Evolutionary conservation across 202 grass and related monocot species (phyloP), one percentile per base, ranked within the genome.

Genomic region (Eragrostis tef): DNA sequence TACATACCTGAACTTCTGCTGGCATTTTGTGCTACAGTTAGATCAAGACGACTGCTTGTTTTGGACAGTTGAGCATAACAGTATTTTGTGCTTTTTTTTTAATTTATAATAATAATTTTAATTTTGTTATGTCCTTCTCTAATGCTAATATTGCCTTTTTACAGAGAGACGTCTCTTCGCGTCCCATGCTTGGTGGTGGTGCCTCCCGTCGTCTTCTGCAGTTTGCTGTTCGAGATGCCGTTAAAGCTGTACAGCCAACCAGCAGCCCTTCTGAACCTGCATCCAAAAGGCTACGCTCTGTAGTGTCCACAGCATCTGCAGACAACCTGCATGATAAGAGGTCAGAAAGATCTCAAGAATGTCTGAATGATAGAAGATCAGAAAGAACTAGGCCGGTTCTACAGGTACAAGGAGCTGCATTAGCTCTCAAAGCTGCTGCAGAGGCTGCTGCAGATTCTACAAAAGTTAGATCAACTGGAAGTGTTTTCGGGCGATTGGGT

Each of bases 161-260:
- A 39, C 5, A 94, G 92, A 85, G 79, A 84, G 87, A 91, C 9
- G 21, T 81, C 26, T 53, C 85, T 75, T 91, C 79, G 16, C 79
- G 83, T 74, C 67, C 82, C 6, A 56, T 81, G 29, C 64, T 94
- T 87, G 89, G 84, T 81, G 89, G 86, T 88, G 90, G 84, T 81
- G 91, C 90, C 54, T 88, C 94, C 6, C 73, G 81, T 19, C 87
- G 94, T 64, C 94, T 97, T 87, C 87, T 97, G 64, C 91, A 97
- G 63, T 97, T 94, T 26, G 91, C 91, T 68, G 91, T 97, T 88
- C 89, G 89, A 74, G 94, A 97, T 97, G 91, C 87, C 85, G 91
- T 97, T 61, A 94, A 92, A 86, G 87, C 87, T 70, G 85, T 94
- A 70, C 89, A 92, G 71, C 87, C 87, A 66, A 72, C 80, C 44